Base-by-base conservation (phyloP, 2,329 filamentous ascomycete genomes). In the Coniochaeta ligniaria region DNA sequence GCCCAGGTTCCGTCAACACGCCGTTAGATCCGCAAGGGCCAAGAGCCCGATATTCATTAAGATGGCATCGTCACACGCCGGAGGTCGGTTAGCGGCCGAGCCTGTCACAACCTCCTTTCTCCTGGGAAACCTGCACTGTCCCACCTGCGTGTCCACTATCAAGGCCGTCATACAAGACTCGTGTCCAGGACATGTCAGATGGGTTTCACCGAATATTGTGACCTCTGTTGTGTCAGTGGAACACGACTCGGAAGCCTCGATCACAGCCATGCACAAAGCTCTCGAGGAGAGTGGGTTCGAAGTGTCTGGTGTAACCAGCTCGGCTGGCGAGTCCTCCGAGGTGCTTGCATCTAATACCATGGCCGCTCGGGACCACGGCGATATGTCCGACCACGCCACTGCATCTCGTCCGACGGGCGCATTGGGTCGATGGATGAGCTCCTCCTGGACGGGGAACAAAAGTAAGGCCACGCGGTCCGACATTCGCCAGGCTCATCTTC, bases 61-160 rank as follows among this genome's bases (percentile, higher is more conserved):
- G 66, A 63, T 60, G 59, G 59, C 63, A 31, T 54, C 63, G 45
- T 64, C 61, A 6, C 59, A 58, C 50, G 33, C n/a, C 50, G 26
- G 38, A 43, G 41, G 57, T 24, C 28, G 41, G 57, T 22, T 28
- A 54, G 20, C 36, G 17, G 38, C 31, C 31, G 38, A 22, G 22
- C 22, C 54, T 35, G 71, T 78, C 61, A 82, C 79, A 14, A 87
- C 84, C 1, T 87, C 83, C 36, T 85, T 88, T 68, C 79, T 91
- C 63, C 77, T 92, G 66, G 83, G 81, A 63, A 92, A 92, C 72
- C 79, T 92, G n/a, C 89, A 92, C 74, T 92, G 89, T 75, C 86
- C 88, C 16, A 89, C 88, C 62, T 92, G 89, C 71, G 84, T 91
- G 57, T 81, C 83, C 38, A 79, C 81, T 65, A 91, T 92, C 69